Conservation (phyloP, 2,329 filamentous ascomycete genomes). For the Metarhizium humberi region DNA sequence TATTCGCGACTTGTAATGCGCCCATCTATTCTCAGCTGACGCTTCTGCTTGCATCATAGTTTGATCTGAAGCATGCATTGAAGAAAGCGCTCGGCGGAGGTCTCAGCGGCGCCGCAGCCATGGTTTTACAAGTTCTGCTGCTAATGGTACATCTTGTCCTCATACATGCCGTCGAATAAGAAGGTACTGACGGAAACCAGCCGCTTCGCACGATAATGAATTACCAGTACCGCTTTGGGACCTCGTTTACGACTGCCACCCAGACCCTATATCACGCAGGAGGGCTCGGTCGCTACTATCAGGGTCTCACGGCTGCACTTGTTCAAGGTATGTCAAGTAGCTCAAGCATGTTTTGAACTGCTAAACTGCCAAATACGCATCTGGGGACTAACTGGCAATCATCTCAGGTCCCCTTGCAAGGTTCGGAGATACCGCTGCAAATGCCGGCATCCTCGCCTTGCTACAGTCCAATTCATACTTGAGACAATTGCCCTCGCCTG, state of each 20-base stretch:
- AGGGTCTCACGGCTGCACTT: slow-evolving; percentile 34
- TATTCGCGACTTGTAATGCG: background rate
- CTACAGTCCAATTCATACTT: slow-evolving; percentile 37
- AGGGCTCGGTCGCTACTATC: slow-evolving; percentile 33
- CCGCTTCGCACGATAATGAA: slow-evolving; percentile 41
- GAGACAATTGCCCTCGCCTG: slow-evolving; percentile 29
- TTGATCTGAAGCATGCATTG: slow-evolving; percentile 34
- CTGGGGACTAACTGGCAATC: too few species aligned
- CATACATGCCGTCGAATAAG: too few species aligned
- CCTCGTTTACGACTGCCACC: slow-evolving; percentile 28
- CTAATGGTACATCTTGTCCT: slow-evolving; percentile 28
- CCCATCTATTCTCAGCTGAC: background rate
- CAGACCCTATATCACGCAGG: slow-evolving; percentile 31
- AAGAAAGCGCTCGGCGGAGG: slow-evolving; percentile 35
- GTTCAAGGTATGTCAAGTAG: slow-evolving; percentile 30
- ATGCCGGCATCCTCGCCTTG: slow-evolving; percentile 38
- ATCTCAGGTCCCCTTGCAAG: slow-evolving; percentile 31
- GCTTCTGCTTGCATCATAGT: slow-evolving; percentile 17
- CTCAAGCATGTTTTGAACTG: too few species aligned
- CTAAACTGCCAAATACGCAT: too few species aligned
- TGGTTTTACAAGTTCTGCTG: slow-evolving; percentile 37
- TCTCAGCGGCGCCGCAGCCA: slow-evolving; percentile 36
- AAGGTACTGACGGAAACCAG: slow-evolving; percentile 13
- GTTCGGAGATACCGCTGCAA: slow-evolving; percentile 40
- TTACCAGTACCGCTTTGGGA: slow-evolving; percentile 39